phyloP scores from a whole-genome alignment of 192 early-diverging fungal genomes.

The Dispira simplex region DNA sequence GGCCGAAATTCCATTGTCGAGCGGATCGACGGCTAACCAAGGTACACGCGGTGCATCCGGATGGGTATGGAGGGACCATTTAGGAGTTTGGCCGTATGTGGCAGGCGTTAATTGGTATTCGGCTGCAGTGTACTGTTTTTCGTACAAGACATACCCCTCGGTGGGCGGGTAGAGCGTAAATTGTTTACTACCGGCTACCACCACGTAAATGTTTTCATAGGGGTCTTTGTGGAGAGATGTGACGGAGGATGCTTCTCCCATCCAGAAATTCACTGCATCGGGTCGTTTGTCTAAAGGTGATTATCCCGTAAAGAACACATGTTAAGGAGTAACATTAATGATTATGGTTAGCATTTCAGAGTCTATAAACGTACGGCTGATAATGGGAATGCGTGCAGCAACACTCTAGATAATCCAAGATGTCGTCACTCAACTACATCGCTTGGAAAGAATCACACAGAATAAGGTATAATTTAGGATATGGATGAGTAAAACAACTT shows the following conservation, averaged over 20 bases:
- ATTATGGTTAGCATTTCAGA: neutral
- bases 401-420: no score
- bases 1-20: neutral
- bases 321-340: neutral
- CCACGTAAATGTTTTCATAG: slow-evolving; percentile 37
- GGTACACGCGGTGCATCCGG: neutral
- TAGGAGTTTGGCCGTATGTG: no score
- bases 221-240: slow-evolving; percentile 36
- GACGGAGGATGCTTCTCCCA: slow-evolving; percentile 18
- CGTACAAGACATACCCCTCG: slow-evolving; percentile 8
- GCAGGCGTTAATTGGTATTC: no score
- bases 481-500: no score
- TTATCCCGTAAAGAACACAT: neutral
- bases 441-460: no score
- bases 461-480: no score
- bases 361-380: no score
- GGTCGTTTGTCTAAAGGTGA: slow-evolving; percentile 12
- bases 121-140: neutral
- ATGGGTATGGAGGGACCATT: no score
- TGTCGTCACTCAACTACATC: no score
- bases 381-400: no score
- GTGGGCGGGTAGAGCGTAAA: slow-evolving; percentile 23
- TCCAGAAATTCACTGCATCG: slow-evolving; percentile 40
- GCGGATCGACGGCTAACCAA: slow-evolving; percentile 7
- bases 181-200: slow-evolving; percentile 26